A percentile compares a stretch with the other conserved stretches of the same genome.
Evolutionary conservation across 2,329 filamentous ascomycete genomes (phyloP).

Genomic region (Talaromyces funiculosus): DNA sequence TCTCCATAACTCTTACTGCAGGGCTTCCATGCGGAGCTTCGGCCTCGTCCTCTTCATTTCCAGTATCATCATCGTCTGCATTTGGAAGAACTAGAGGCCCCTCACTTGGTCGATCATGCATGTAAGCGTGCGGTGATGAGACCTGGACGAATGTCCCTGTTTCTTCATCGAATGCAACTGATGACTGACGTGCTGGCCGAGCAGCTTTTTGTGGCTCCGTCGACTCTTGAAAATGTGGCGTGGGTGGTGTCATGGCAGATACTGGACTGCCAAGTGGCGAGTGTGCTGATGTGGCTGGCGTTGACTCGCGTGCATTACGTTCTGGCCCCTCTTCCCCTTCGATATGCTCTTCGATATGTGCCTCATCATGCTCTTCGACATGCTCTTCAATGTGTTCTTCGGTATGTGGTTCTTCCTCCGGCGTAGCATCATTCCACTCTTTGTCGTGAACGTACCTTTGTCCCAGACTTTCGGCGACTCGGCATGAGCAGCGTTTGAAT

Average conservation of each 20-base stretch:
- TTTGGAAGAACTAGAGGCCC: constrained; percentile 16
- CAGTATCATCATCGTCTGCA: background rate
- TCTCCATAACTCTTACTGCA: background rate
- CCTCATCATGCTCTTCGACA: background rate
- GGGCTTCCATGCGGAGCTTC: background rate
- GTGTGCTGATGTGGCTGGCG: constrained; percentile 7
- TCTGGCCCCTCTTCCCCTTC: constrained; percentile 2
- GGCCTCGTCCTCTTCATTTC: background rate
- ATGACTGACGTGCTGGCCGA: constrained; percentile 26
- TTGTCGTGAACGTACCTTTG: constrained; percentile 36
- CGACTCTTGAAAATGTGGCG: constrained; percentile 9
- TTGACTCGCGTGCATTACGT: constrained; percentile 4
- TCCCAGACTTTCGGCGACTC: constrained; percentile 39
- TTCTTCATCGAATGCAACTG: constrained; percentile 39
- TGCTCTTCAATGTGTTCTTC: constrained; percentile 7
- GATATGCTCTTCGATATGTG: background rate
- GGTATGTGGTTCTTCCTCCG: constrained; percentile 6
- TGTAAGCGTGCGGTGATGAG: constrained; percentile 29
- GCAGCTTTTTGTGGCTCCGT: constrained; percentile 12
- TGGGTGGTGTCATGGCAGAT: constrained; percentile 13
- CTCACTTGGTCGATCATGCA: constrained; percentile 20
- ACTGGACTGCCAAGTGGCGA: constrained; percentile 13
- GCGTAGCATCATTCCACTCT: constrained; percentile 22
- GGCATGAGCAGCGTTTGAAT: constrained; percentile 44
- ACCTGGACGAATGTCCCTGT: constrained; percentile 41